phyloP scores from a whole-genome alignment of 352 stramenopile species.

The Phytophthora megakarya region DNA sequence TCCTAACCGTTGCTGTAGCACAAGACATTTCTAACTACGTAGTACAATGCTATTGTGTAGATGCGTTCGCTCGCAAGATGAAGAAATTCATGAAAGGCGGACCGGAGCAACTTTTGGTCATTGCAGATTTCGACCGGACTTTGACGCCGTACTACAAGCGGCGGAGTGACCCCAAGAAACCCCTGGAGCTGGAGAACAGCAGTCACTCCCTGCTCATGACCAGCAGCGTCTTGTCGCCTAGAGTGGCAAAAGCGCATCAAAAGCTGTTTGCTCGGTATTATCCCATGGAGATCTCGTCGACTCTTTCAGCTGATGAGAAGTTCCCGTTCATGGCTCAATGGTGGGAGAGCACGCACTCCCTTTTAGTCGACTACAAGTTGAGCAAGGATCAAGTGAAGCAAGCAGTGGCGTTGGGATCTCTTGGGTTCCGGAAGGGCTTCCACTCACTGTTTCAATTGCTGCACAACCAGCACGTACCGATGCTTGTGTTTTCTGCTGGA shows the following conservation, averaged over 20 bases:
- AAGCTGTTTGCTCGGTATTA: conserved; percentile 66
- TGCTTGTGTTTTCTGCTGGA: conserved; percentile 61
- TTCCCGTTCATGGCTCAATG: conserved; percentile 70
- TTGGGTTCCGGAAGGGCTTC: conserved; percentile 49
- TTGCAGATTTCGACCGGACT: conserved; percentile 79
- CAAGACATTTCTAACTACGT: no score
- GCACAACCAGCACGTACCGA: conserved; percentile 43
- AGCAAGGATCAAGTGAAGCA: conserved; percentile 44
- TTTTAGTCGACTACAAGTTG: conserved; percentile 57
- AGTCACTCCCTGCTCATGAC: conserved; percentile 36
- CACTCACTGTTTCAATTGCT: conserved; percentile 51
- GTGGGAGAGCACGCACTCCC: conserved; percentile 44
- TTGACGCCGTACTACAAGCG: conserved; percentile 59
- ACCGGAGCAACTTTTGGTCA: conserved; percentile 62
- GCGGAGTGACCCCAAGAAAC: conserved; percentile 1
- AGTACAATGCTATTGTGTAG: conserved; percentile 30
- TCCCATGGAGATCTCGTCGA: conserved; percentile 65
- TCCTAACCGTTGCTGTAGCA: no score
- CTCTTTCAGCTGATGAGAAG: conserved; percentile 62
- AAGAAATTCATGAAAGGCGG: conserved; percentile 72
- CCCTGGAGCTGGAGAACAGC: conserved; percentile 29
- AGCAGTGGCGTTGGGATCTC: conserved; percentile 26
- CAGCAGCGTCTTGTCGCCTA: conserved; percentile 23
- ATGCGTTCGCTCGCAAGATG: conserved; percentile 71
- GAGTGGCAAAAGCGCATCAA: conserved; percentile 25